Evolutionary conservation across 75 land plant genomes (phyloP).

Genomic region (Selaginella tamariscina): DNA sequence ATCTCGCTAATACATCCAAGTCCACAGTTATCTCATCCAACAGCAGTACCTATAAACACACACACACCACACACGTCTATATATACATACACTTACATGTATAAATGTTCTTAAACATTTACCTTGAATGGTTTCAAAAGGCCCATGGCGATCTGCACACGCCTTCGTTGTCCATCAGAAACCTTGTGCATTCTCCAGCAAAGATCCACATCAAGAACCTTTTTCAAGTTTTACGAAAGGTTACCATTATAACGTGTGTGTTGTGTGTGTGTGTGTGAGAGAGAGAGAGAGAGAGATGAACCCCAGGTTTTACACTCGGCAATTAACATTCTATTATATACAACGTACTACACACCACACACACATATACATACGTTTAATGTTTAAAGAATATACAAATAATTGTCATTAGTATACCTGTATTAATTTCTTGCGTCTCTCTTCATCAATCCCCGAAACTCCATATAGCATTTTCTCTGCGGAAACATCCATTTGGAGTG

Average conservation of each 20-base stretch:
- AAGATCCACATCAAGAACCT: slow-evolving; percentile 82
- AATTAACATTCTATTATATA: no score
- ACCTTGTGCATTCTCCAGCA: slow-evolving; percentile 88
- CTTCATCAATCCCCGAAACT: not conserved
- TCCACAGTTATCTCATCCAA: slow-evolving; percentile 99
- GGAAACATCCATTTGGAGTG: slow-evolving; percentile 90
- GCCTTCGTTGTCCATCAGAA: slow-evolving; percentile 92
- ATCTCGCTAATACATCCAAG: slow-evolving; percentile 84
- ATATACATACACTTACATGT: no score
- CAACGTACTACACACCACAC: no score
- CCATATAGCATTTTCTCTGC: slow-evolving; percentile 97
- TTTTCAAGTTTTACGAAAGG: no score
- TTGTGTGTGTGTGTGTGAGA: no score
- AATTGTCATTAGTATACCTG: no score
- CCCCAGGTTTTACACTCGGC: no score
- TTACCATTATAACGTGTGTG: no score
- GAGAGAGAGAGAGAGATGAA: no score
- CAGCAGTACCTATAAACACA: slow-evolving; percentile 56
- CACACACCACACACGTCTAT: not conserved
- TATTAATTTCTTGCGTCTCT: not conserved
- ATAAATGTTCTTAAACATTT: not conserved
- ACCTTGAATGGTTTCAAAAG: slow-evolving; percentile 90
- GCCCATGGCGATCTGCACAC: slow-evolving; percentile 97
- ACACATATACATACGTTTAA: no score
- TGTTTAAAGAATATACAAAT: not conserved